Percentiles rank a stretch among this genome's conserved stretches.
Evolutionary conservation across 106 monocot species (phyloP).

Genomic region (Dendrobium officinale): DNA sequence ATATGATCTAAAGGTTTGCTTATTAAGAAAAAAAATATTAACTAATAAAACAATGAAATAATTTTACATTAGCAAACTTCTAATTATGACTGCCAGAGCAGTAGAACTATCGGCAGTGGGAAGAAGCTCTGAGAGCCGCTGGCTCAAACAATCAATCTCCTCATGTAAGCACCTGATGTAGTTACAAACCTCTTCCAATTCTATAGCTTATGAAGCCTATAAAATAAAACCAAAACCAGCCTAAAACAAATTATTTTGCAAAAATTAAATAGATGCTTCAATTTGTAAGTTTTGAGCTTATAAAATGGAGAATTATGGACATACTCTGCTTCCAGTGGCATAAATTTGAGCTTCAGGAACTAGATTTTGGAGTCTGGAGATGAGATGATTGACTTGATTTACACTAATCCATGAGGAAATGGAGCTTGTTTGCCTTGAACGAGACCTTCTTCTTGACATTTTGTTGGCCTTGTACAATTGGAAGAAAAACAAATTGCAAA

Average conservation of each 20-base stretch:
- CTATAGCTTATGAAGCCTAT: conserved; percentile 36
- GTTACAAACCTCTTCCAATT: conserved; percentile 54
- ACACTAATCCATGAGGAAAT: background rate
- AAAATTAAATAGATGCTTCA: background rate
- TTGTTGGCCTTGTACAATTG: background rate
- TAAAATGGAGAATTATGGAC: background rate
- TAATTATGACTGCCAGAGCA: background rate
- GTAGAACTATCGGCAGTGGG: conserved; percentile 24
- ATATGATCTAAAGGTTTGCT: no score
- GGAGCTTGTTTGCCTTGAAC: background rate
- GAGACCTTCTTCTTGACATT: background rate
- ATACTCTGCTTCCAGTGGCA: background rate
- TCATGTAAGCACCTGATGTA: conserved; percentile 49
- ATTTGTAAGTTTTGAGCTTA: background rate
- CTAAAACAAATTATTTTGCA: background rate
- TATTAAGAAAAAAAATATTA: no score
- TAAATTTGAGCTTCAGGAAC: background rate
- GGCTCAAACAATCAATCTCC: conserved; percentile 48
- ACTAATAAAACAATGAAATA: no score
- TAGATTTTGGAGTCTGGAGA: background rate
- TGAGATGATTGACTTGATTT: background rate
- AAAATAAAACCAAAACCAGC: background rate
- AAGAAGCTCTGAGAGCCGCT: conserved; percentile 50
- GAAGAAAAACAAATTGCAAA: background rate
- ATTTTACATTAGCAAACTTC: no score